phyloP scores from a whole-genome alignment of 768 basidiomycete genomes.

The Boletus reticuloceps region DNA sequence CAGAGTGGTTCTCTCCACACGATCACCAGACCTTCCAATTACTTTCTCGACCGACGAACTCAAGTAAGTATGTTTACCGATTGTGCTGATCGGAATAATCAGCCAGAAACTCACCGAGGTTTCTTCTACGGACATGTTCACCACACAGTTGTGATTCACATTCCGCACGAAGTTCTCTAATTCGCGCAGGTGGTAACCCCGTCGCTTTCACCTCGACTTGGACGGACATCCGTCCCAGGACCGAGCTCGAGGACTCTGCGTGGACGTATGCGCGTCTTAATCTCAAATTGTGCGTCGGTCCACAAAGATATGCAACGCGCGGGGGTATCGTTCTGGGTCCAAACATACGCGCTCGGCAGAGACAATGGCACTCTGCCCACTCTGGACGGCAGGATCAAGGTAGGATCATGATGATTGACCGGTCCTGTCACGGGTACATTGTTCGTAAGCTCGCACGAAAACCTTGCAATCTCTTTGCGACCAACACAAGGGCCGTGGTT shows the following conservation, averaged over 20 bases:
- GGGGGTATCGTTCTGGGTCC: constrained; percentile 32
- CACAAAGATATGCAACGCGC: constrained; percentile 8
- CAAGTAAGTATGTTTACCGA: constrained; percentile 29
- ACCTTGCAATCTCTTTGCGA: too few relatives aligned
- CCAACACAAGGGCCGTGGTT: too few relatives aligned
- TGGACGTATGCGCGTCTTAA: not conserved
- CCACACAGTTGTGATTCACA: constrained; percentile 36
- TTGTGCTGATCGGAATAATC: constrained; percentile 64
- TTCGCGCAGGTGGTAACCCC: constrained; percentile 74
- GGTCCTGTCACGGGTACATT: constrained; percentile 61
- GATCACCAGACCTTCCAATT: constrained; percentile 39
- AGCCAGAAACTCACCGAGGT: constrained; percentile 83
- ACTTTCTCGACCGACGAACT: too few relatives aligned
- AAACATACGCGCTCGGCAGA: constrained; percentile 62
- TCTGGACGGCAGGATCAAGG: constrained; percentile 76
- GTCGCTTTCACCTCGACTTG: constrained; percentile 54
- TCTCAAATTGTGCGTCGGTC: not conserved
- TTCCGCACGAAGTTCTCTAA: constrained; percentile 65
- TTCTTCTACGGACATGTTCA: constrained; percentile 40
- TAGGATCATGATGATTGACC: constrained; percentile 50
- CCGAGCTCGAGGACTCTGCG: constrained; percentile 57
- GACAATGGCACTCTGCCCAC: constrained; percentile 78
- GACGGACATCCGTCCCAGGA: not conserved
- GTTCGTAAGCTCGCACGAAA: constrained; percentile 29
- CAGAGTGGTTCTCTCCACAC: constrained; percentile 39